Conservation (phyloP, 2,329 filamentous ascomycete genomes). For the Aspergillus clavatus region DNA sequence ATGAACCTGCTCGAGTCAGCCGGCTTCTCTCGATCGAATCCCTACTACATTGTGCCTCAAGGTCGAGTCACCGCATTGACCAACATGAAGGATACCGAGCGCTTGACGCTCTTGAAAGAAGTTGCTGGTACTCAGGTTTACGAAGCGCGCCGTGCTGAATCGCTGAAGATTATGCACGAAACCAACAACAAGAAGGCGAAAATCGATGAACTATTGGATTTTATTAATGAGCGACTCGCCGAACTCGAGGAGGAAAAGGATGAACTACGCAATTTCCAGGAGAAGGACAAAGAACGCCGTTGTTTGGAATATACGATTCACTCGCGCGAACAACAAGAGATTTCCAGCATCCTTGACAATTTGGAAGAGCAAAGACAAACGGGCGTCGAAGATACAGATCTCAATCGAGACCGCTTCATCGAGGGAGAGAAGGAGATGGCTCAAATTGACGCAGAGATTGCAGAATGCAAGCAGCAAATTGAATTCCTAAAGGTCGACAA, state of each 20-base stretch:
- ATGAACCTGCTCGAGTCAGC: constrained; percentile 93
- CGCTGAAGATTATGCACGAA: constrained; percentile 92
- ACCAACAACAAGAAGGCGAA: constrained; percentile 92
- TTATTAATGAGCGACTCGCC: constrained; percentile 81
- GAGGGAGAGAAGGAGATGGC: constrained; percentile 75
- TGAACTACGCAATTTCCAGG: constrained; percentile 87
- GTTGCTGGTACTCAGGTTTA: constrained; percentile 98
- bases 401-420: constrained; percentile 69
- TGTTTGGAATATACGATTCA: constrained; percentile 95
- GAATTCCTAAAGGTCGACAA: constrained; percentile 82
- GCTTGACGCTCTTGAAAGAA: constrained; percentile 86
- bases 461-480: constrained; percentile 73
- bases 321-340: constrained; percentile 77
- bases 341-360: constrained; percentile 70
- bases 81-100: constrained; percentile 96
- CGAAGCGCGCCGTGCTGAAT: constrained; percentile 84
- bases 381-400: constrained; percentile 78
- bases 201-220: constrained; percentile 86
- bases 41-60: constrained; percentile 98
- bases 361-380: constrained; percentile 77
- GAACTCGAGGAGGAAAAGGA: constrained; percentile 98
- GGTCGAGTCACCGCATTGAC: constrained; percentile 92
- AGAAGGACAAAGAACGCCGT: constrained; percentile 85
- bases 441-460: constrained; percentile 71
- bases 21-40: constrained; percentile 93